Conservation (phyloP, 1,284 basidiomycete species). For the Phlebopus sp. region DNA sequence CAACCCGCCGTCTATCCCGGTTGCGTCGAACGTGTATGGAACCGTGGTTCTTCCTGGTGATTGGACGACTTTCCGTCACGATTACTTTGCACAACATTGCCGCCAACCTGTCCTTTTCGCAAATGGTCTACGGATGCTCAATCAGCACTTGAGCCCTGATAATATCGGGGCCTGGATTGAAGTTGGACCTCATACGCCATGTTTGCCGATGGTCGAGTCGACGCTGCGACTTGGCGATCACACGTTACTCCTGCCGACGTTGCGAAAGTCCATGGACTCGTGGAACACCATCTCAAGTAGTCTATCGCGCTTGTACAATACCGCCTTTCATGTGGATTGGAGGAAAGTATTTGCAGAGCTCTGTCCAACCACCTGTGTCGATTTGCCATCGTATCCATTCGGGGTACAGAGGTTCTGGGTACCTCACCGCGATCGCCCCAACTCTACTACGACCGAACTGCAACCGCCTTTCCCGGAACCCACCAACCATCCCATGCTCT, state of each 20-base stretch:
- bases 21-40: slow-evolving; percentile 60
- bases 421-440: slow-evolving; percentile 37
- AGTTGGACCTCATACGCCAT: slow-evolving; percentile 58
- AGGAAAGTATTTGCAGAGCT: slow-evolving; percentile 51
- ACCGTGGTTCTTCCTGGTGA: slow-evolving; percentile 53
- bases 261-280: slow-evolving; percentile 44
- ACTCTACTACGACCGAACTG: not conserved
- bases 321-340: slow-evolving; percentile 47
- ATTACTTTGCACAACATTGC: slow-evolving; percentile 61
- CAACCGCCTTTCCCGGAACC: slow-evolving; percentile 1
- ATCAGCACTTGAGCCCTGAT: slow-evolving; percentile 27
- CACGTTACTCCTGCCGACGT: slow-evolving; percentile 43
- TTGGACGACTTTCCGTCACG: slow-evolving; percentile 41
- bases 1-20: slow-evolving; percentile 48
- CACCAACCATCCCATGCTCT: slow-evolving; percentile 40
- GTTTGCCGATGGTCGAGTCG: slow-evolving; percentile 53
- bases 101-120: slow-evolving; percentile 58
- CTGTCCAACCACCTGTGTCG: slow-evolving; percentile 38
- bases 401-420: slow-evolving; percentile 57
- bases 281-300: slow-evolving; percentile 45
- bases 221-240: slow-evolving; percentile 34
- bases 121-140: slow-evolving; percentile 43
- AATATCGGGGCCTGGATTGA: slow-evolving; percentile 56
- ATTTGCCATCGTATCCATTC: slow-evolving; percentile 65
- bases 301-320: slow-evolving; percentile 49